Evolutionary conservation across 2,329 filamentous ascomycete genomes (phyloP).

Genomic region (Coniochaeta pulveracea): DNA sequence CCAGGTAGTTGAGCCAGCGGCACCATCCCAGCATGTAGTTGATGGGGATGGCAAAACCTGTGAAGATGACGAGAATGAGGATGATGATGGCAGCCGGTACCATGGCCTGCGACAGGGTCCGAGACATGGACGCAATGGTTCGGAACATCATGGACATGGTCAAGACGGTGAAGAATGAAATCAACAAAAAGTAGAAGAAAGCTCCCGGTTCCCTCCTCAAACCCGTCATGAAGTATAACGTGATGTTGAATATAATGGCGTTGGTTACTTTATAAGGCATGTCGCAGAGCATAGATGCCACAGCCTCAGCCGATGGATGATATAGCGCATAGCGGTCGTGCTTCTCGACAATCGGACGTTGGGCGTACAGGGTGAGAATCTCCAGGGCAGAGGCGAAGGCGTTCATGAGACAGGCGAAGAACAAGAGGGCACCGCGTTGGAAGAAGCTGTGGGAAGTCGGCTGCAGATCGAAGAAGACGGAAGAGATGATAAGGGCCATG

Average conservation of each 20-base stretch:
- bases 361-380: slow-evolving; percentile 76
- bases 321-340: slow-evolving; percentile 80
- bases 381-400: slow-evolving; percentile 73
- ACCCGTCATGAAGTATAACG: slow-evolving; percentile 81
- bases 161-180: slow-evolving; percentile 62
- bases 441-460: slow-evolving; percentile 62
- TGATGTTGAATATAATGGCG: slow-evolving; percentile 63
- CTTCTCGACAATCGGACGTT: slow-evolving; percentile 88
- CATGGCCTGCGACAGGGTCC: slow-evolving; percentile 55
- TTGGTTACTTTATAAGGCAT: slow-evolving; percentile 75
- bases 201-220: slow-evolving; percentile 60
- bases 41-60: slow-evolving; percentile 56
- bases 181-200: slow-evolving; percentile 79
- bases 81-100: slow-evolving; percentile 50
- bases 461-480: slow-evolving; percentile 69
- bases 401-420: slow-evolving; percentile 82
- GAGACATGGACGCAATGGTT: slow-evolving; percentile 64
- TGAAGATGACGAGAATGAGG: slow-evolving; percentile 56
- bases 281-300: slow-evolving; percentile 76
- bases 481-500: slow-evolving; percentile 67
- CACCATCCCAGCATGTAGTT: slow-evolving; percentile 70
- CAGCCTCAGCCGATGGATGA: slow-evolving; percentile 80
- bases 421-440: slow-evolving; percentile 66
- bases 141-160: slow-evolving; percentile 83
- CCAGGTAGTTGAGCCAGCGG: slow-evolving; percentile 72